Evolutionary conservation across 2,329 filamentous ascomycete species (phyloP), one percentile per base, ranked within the genome.

Genomic region (Stromatinia cepivora): DNA sequence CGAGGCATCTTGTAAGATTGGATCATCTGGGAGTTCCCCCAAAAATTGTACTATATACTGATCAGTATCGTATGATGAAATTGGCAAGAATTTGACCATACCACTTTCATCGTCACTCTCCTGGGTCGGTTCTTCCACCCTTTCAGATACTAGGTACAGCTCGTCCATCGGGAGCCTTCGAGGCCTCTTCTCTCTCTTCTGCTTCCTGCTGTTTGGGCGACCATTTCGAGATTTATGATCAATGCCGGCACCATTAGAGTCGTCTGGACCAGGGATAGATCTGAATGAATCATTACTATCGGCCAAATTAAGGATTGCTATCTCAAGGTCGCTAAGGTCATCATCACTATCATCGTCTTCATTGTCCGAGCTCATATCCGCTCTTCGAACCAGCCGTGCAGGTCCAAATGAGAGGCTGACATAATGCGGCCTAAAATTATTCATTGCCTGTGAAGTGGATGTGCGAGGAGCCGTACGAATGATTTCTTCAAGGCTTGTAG

Each of bases 21-120:
- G 73, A 54, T 77, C 75, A 54, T 74, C 65, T 20, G 71, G 70
- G 4, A 76, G 56, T 34, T 76, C 72, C 20, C 34, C 34, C 31
- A 70, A 66, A 34, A 66, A 28, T 20, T 67, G 72, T 72, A 22
- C 53, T 64, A 28, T 20, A 28, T 36, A 36, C 46, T 52, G 2
- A 52, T 64, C 34, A 64, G n/a, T 64, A 64, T 42, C 8, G 10
- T 52, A 28, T 20, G 22, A 52, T 36, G 34, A 1, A 52, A 36
- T 28, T 28, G 10, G 34, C 28, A 25, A 42, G 36, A 39, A 15
- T 28, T 25, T 28, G 46, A 52, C 15, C n/a, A 8, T 64, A 64
- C 61, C 34, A 46, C 39, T 28, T 52, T 73, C 39, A 54, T 52
- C 20, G 31, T 57, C n/a, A 28, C 46, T 28, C 25, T 72, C 73